Conservation (phyloP, 768 basidiomycete genomes). For the Termitomyces sp. region DNA sequence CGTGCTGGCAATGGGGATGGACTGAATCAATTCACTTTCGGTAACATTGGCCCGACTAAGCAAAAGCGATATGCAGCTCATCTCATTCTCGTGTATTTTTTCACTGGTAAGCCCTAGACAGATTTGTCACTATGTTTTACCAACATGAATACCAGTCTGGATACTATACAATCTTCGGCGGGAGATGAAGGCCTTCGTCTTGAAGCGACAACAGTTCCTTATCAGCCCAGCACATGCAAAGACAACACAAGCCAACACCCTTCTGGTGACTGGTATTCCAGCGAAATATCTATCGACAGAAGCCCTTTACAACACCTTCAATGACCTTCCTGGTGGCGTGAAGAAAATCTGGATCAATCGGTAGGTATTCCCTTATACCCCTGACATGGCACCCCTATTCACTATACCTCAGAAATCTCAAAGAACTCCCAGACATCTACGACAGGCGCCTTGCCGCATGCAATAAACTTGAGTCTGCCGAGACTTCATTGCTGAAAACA, state of each 20-base stretch:
- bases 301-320: conserved; percentile 64
- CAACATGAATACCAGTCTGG: conserved; percentile 51
- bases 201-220: conserved; percentile 77
- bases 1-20: conserved; percentile 39
- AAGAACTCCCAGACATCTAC: conserved; percentile 80
- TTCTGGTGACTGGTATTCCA: conserved; percentile 89
- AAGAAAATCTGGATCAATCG: conserved; percentile 90
- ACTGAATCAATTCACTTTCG: conserved; percentile 73
- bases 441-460: conserved; percentile 71
- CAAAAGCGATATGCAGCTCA: conserved; percentile 72
- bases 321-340: conserved; percentile 86
- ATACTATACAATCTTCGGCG: conserved; percentile 74
- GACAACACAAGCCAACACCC: conserved; percentile 82
- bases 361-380: conserved; percentile 28
- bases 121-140: background rate
- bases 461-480: conserved; percentile 80
- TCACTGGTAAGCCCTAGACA: conserved; percentile 56
- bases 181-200: conserved; percentile 81
- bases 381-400: background rate
- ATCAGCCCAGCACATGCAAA: conserved; percentile 68
- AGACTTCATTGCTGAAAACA: conserved; percentile 70
- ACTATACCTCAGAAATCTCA: conserved; percentile 56
- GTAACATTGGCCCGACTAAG: conserved; percentile 56
- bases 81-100: conserved; percentile 67
- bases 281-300: conserved; percentile 67